Evolutionary conservation across 108 stramenopile genomes (phyloP), one percentile per base, ranked within the genome.

Genomic region (Schizochytrium sp.): DNA sequence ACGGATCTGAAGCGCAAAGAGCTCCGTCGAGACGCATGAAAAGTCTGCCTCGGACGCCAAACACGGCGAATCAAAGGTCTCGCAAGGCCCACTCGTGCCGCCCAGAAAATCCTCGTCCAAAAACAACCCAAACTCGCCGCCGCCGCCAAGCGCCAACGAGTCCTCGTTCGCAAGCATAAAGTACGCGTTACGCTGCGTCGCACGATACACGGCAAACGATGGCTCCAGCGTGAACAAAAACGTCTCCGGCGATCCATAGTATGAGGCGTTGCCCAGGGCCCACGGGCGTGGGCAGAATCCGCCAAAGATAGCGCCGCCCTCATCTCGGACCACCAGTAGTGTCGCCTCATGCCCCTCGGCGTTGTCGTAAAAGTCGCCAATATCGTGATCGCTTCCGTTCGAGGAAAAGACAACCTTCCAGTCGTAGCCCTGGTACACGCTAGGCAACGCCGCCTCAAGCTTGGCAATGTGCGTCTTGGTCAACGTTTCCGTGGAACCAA

Each of bases 201-300:
- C 45, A 23, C 76, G 45, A 34, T 25, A 83, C 51, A 53, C 76
- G 43, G 19, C 48, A 23, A 83, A 83, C n/a, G n/a, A n/a, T 2
- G 76, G 76, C 51, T 83, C 76, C 76, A 83, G 51, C 6, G 48
- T 47, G 76, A 83, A 83, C 76, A 83, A 83, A 34, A 83, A 83
- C 0, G 48, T 53, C 12, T 83, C 76, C 12, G 45, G 25, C 16
- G 45, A 53, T 12, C 76, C 76, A 34, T 53, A 83, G 76, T 83
- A 83, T 12, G 48, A 53, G 45, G 76, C 23, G n/a, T 47, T 83
- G 63, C 4, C 63, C 51, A 83, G 3, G 0, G 48, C 48, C 76
- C 45, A 53, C 0, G 76, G 48, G 14, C 25, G 51, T 3, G 76
- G 28, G 23, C 48, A 83, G 51, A 83, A 83, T 23, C 76, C 76